Conservation (phyloP, 1,284 basidiomycete genomes). For the Apiotrichum domesticum region DNA sequence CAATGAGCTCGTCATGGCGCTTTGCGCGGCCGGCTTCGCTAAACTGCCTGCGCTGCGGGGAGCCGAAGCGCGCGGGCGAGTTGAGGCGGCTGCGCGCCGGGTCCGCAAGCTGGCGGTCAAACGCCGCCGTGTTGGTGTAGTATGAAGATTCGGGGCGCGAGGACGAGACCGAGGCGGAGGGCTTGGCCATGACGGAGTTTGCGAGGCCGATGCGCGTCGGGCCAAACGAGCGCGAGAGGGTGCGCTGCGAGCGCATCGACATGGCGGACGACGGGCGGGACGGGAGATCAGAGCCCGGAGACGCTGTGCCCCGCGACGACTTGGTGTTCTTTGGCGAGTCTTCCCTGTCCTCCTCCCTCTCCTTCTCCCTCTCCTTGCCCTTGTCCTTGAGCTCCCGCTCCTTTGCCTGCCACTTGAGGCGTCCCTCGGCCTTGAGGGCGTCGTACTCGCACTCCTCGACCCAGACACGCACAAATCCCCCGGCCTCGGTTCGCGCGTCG, state of each 20-base stretch:
- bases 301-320: background rate
- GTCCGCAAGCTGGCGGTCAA: slow-evolving; percentile 7
- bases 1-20: slow-evolving; percentile 17
- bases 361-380: background rate
- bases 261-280: background rate
- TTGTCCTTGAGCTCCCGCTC: background rate
- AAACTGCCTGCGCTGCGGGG: slow-evolving; percentile 6
- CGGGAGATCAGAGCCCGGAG: background rate
- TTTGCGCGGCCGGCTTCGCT: slow-evolving; percentile 11
- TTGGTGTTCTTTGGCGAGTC: too few species aligned
- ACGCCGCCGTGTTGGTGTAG: slow-evolving; percentile 3
- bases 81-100: slow-evolving; percentile 4
- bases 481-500: slow-evolving; percentile 11
- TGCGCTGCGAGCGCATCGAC: background rate
- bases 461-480: slow-evolving; percentile 12
- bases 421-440: slow-evolving; percentile 5
- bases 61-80: slow-evolving; percentile 2
- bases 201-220: slow-evolving; percentile 5
- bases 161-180: background rate
- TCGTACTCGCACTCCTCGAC: slow-evolving; percentile 11
- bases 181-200: background rate
- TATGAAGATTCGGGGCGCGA: slow-evolving; percentile 9
- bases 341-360: background rate
- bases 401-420: slow-evolving; percentile 13
- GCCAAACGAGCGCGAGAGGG: slow-evolving; percentile 1